Conservation (phyloP, 2,329 filamentous ascomycete genomes). For the Xylariaceae sp. region DNA sequence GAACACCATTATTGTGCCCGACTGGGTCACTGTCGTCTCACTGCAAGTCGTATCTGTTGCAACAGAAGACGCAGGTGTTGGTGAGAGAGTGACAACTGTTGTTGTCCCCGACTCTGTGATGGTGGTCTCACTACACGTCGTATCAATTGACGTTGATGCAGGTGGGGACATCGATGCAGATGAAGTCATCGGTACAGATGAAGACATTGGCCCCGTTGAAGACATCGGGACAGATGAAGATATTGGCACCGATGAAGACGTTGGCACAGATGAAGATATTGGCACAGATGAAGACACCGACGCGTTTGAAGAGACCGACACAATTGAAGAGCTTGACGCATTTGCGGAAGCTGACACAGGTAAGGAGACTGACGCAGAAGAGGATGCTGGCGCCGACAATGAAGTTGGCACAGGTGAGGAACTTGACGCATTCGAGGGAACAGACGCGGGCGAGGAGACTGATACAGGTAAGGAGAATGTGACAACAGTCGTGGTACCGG, state of each 20-base stretch:
- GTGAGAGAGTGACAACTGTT: constrained; percentile 14
- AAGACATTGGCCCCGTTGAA: not conserved
- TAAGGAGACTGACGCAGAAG: not conserved
- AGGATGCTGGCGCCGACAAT: too few species aligned
- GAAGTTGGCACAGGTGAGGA: too few species aligned
- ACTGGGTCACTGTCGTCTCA: constrained; percentile 18
- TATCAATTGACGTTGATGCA: constrained; percentile 7
- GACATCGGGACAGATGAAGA: not conserved
- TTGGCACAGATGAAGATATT: not conserved
- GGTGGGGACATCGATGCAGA: not conserved
- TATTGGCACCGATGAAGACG: not conserved
- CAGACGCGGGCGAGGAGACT: not conserved
- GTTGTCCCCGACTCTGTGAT: constrained; percentile 17
- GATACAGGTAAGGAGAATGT: constrained; percentile 1
- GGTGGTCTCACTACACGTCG: constrained; percentile 21
- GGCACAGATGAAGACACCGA: too few species aligned
- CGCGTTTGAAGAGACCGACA: not conserved
- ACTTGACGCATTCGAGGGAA: not conserved
- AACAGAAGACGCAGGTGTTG: not conserved
- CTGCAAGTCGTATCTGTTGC: constrained; percentile 19
- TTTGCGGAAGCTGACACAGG: constrained; percentile 2
- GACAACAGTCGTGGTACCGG: constrained; percentile 11
- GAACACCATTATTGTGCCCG: constrained; percentile 10
- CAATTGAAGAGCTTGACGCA: not conserved
- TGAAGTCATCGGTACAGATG: not conserved